phyloP scores from a whole-genome alignment of 2,329 filamentous ascomycete genomes.

The Ophiostoma populinum region DNA sequence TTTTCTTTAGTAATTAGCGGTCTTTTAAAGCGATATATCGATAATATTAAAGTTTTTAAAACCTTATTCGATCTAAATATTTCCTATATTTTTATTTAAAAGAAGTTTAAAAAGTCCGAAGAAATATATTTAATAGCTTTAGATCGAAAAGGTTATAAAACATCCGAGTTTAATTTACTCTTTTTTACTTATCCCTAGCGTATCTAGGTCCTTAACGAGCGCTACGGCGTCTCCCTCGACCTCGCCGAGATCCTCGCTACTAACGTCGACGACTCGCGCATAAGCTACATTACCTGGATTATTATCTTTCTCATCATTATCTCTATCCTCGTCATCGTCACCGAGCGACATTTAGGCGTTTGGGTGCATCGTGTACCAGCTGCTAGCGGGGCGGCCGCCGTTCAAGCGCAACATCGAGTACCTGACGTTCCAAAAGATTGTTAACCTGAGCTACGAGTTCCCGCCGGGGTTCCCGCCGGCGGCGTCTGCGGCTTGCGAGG shows the following conservation, averaged over 20 bases:
- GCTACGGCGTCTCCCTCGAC: slow-evolving; percentile 90
- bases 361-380: slow-evolving; percentile 93
- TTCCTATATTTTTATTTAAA: too few species aligned
- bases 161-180: too few species aligned
- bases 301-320: slow-evolving; percentile 86
- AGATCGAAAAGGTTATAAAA: too few species aligned
- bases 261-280: slow-evolving; percentile 82
- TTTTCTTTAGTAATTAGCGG: too few species aligned
- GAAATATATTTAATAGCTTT: too few species aligned
- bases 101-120: too few species aligned
- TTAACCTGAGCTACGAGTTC: slow-evolving; percentile 85
- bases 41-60: too few species aligned
- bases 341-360: slow-evolving; percentile 96
- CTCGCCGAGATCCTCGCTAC: slow-evolving; percentile 89
- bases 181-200: too few species aligned
- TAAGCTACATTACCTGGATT: slow-evolving; percentile 95
- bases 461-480: slow-evolving; percentile 72
- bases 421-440: slow-evolving; percentile 95
- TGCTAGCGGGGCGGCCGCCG: slow-evolving; percentile 84
- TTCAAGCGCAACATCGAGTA: slow-evolving; percentile 97
- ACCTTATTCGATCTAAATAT: too few species aligned
- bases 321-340: slow-evolving; percentile 78
- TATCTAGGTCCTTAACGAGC: slow-evolving; percentile 92
- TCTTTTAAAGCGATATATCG: too few species aligned
- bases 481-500: too few species aligned